Percentiles rank a stretch among this genome's conserved stretches.
phyloP scores from a whole-genome alignment of 1,284 basidiomycete genomes.

The Ustilago trichophora region DNA sequence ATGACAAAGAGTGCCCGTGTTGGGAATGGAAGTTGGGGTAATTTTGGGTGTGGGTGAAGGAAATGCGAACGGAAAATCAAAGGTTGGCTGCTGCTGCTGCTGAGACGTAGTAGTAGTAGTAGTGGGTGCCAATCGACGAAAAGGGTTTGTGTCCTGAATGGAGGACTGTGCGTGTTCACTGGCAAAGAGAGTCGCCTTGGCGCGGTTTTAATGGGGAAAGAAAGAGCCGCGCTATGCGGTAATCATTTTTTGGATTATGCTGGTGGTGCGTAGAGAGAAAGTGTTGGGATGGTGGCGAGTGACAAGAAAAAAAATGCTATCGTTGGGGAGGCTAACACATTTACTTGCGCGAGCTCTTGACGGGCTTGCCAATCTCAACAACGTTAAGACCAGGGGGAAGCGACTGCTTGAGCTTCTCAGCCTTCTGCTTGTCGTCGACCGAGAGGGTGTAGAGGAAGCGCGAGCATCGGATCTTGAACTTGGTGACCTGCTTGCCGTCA shows the following conservation, averaged over 20 bases:
- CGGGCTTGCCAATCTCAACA: constrained; percentile 52
- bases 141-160: constrained; percentile 6
- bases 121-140: too few species aligned
- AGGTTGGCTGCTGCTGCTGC: background rate
- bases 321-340: too few species aligned
- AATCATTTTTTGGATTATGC: background rate
- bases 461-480: constrained; percentile 99
- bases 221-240: background rate
- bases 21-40: background rate
- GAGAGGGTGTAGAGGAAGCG: constrained; percentile 97
- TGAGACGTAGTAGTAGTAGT: too few species aligned
- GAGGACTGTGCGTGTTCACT: constrained; percentile 5
- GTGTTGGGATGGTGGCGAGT: constrained; percentile 1
- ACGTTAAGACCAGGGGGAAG: constrained; percentile 80
- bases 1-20: background rate
- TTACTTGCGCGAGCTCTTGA: constrained; percentile 51
- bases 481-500: constrained; percentile 79
- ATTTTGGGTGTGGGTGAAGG: constrained; percentile 2
- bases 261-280: too few species aligned
- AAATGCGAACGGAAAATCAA: constrained; percentile 6
- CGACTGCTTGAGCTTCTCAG: constrained; percentile 95
- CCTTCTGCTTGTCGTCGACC: constrained; percentile 96
- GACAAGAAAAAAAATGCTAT: background rate
- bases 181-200: constrained; percentile 1
- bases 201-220: too few species aligned